These are phyloP conservation scores for Ganoderma multipileum DNA, from an alignment of 1,284 basidiomycete genomes.

Conservation along the genomic window DNA sequence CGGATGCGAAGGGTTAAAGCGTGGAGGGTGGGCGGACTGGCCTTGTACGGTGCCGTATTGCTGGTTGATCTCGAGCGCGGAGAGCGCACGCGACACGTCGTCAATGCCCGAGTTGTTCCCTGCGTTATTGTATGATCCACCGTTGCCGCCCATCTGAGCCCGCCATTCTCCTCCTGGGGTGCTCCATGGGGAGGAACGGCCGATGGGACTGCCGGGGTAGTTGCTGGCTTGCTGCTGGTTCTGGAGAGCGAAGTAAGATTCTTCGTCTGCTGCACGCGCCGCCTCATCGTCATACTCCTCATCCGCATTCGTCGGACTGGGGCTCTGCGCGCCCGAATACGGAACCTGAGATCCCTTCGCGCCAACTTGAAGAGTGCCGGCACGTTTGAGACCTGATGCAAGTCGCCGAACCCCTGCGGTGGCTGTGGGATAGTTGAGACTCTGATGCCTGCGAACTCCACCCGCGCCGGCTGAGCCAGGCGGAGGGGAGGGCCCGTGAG, in stretches of 20 bases:
- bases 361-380: slow-evolving; percentile 73
- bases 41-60: slow-evolving; percentile 45
- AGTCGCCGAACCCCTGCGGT: slow-evolving; percentile 53
- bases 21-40: slow-evolving; percentile 67
- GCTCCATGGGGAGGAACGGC: slow-evolving; percentile 71
- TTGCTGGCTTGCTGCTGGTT: slow-evolving; percentile 43
- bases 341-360: slow-evolving; percentile 37
- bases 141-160: slow-evolving; percentile 44
- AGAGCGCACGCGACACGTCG: slow-evolving; percentile 77
- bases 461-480: slow-evolving; percentile 66
- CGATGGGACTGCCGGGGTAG: slow-evolving; percentile 67
- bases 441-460: slow-evolving; percentile 78
- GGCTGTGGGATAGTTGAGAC: slow-evolving; percentile 72
- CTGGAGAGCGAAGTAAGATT: slow-evolving; percentile 51
- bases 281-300: slow-evolving; percentile 65
- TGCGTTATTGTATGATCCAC: slow-evolving; percentile 34
- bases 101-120: slow-evolving; percentile 56
- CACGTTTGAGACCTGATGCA: slow-evolving; percentile 67
- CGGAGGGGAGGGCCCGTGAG: slow-evolving; percentile 70
- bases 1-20: slow-evolving; percentile 66
- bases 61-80: slow-evolving; percentile 65
- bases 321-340: slow-evolving; percentile 43
- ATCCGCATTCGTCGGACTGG: slow-evolving; percentile 58
- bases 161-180: slow-evolving; percentile 68
- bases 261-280: slow-evolving; percentile 61